Base-by-base conservation (phyloP, 2,329 filamentous ascomycete species). In the Phyllosticta paracitricarpa region DNA sequence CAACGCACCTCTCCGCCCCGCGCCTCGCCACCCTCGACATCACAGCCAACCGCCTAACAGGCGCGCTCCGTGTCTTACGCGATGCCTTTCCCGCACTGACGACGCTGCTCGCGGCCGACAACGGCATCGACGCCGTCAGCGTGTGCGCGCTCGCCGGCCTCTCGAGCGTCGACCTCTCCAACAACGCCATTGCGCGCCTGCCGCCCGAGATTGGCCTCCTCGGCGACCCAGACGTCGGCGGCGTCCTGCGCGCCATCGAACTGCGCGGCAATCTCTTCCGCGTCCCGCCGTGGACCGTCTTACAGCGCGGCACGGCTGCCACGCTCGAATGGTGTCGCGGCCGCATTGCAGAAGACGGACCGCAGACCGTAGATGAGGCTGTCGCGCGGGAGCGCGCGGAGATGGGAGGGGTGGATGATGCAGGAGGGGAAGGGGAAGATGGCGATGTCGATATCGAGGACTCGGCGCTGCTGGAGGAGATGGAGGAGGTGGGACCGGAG, bases 261-360 rank as follows among this genome's bases (percentile, higher is more conserved):
- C 88, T 96, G 3, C 84, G 83, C 28, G 91, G 91, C 0, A 97
- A 97, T 71, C 82, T 86, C 33, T 97, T 97, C 75, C 82, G 90
- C 33, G 91, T 97, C 33, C 93, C 93, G 0, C 84, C 89, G 61
- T 92, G 88, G 77, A 89, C 88, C 64, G 82, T 96, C 6, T 76
- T 97, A 56, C 89, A 93, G 63, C 89, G 91, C 64, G 93, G 93
- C 0, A 97, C 92, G 0, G 91, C 96, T 67, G 88, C 89, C 2
- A 87, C 91, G 0, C 76, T 97, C 66, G 81, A 85, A 57, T 96
- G 91, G 88, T 74, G 40, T 48, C 40, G 40, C 4, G 17, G 40
- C 40, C 40, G 40, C 40, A 48, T 48, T n/a, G n/a, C 40, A 5
- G 40, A 48, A n/a, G 40, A n/a, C 14, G 40, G 40, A n/a, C 40